Base-by-base conservation (phyloP, 176 grass and related monocot genomes). In the Rhynchospora tenuis region DNA sequence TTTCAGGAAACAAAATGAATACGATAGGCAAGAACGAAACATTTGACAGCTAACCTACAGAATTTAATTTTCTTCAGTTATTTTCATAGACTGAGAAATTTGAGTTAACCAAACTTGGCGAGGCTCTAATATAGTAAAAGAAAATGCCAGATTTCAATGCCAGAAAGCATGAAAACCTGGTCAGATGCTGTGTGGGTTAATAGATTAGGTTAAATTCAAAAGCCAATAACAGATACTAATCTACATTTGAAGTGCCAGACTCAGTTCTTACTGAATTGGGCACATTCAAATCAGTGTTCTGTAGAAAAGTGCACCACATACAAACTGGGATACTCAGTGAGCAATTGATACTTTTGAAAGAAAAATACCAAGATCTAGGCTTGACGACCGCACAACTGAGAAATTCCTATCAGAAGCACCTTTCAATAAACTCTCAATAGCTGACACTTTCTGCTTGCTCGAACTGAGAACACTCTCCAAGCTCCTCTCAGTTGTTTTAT, bases 371-470 rank as follows among this genome's bases (percentile, higher is more conserved):
- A 95, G 96, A 85, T 99, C 96, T 79, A 99, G 89, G 85, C 93
- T 99, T 77, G 96, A 93, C 42, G 93, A 92, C 57, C 88, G 86
- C 48, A 88, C 83, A 85, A 66, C 55, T 69, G 89, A 84, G 84
- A 93, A 91, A 87, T 89, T 99, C 81, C 94, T 90, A 79, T 94
- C 88, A 81, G 84, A 89, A 59, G 89, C 89, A 84, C 96, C 96
- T 89, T 93, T 99, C 89, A 99, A 85, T 82, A 99, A 90, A 89
- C 96, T 93, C 87, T 99, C 96, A 88, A 99, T 99, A 72, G 96
- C 96, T 45, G 96, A 95, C 64, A 99, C 93, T 83, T 99, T 99
- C 86, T 99, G 91, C 87, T 99, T 95, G 88, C 96, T 99, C 9
- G 96, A 89, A 77, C 85, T 91, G 85, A 99, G 92, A 78, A 99